phyloP scores from a whole-genome alignment of 768 basidiomycete species.

The Boletus rex-veris region DNA sequence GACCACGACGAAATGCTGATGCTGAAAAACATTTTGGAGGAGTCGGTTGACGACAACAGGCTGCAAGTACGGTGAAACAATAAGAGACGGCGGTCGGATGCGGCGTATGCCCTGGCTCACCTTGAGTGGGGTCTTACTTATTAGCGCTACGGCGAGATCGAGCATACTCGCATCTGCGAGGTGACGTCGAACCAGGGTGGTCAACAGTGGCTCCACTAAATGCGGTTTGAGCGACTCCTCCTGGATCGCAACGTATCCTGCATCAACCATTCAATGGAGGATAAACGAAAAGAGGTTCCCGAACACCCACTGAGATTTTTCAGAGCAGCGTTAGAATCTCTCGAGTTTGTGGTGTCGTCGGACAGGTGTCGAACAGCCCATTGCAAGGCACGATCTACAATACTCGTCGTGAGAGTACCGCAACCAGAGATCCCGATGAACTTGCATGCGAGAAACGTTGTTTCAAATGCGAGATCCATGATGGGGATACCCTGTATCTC shows the following conservation, averaged over 20 bases:
- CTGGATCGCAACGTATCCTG: constrained; percentile 14
- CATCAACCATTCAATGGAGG: neutral
- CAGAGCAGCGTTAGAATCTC: constrained; percentile 22
- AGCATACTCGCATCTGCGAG: constrained; percentile 43
- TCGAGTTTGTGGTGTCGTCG: constrained; percentile 27
- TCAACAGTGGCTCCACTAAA: constrained; percentile 68
- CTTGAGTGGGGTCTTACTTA: constrained; percentile 54
- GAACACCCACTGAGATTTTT: constrained; percentile 38
- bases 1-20: constrained; percentile 55
- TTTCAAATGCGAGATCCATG: constrained; percentile 28
- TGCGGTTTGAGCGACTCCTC: constrained; percentile 42
- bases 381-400: constrained; percentile 48
- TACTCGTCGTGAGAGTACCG: constrained; percentile 21
- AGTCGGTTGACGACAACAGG: constrained; percentile 71
- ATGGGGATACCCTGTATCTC: constrained; percentile 26
- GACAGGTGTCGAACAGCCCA: constrained; percentile 51
- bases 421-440: constrained; percentile 25
- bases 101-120: constrained; percentile 35
- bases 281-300: neutral
- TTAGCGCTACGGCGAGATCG: constrained; percentile 40
- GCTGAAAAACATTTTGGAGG: constrained; percentile 73
- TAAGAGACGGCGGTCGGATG: neutral
- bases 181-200: constrained; percentile 58
- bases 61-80: constrained; percentile 28
- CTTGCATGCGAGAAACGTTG: constrained; percentile 32